Evolutionary conservation across 1,284 basidiomycete species (phyloP), one percentile per base, ranked within the genome.

Genomic region (Golubevia sp.): DNA sequence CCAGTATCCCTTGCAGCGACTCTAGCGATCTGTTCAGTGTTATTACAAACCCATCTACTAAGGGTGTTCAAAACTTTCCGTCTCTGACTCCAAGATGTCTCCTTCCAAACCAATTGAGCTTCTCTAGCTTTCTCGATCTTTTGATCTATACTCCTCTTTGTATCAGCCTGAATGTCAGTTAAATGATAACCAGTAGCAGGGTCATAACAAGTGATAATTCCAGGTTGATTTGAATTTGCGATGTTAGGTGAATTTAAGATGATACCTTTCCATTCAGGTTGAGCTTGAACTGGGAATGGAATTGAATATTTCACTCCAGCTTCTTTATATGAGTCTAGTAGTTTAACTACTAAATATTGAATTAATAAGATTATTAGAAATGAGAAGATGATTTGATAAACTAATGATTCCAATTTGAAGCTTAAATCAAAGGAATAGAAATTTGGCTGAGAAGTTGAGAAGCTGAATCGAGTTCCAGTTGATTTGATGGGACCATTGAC

Each of bases 1-100:
- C 96, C 96, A 0, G 94, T 94, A 84, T 99, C 96, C 44, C 95
- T 87, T 77, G 92, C 93, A 38, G 93, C 93, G n/a, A 97, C 91
- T 54, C 90, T 87, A 5, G 92, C 92, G 74, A 94, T 93, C 21
- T 86, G 85, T 63, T 95, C 91, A 85, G 94, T 90, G 73, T 96
- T 93, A 70, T 91, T 89, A 26, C 96, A 89, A 13, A 96, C 87
- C 95, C 96, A 99, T 67, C 91, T 91, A 73, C 93, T 88, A 72
- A 99, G 83, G 72, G 91, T 95, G 38, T 92, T 87, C 73, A 98
- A 86, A 49, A 97, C 90, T 67, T 90, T 88, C 75, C 91, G 86
- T 24, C 96, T 87, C 74, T 94, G 88, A 0, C 88, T 86, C 79
- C 93, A 97, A 0, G 89, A 88, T 18, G 90, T 92, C 15, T 87